Evolutionary conservation across 805 yeast species (phyloP).

Genomic region (Yamadazyma nakazawae): DNA sequence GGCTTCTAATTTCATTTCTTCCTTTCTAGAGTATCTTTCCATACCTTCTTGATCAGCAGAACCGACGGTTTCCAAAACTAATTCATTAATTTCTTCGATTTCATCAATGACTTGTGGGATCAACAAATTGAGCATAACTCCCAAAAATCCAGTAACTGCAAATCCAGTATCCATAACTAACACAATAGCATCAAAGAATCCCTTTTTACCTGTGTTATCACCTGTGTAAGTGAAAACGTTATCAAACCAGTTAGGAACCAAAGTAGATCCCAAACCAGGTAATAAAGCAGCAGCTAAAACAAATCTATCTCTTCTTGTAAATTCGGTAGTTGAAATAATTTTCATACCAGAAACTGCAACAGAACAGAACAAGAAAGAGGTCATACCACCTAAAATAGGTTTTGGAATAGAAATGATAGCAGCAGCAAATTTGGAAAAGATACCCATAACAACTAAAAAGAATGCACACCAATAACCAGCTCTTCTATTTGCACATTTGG

Average conservation of each 20-base stretch:
- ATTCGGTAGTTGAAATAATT: conserved; percentile 58
- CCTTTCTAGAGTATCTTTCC: conserved; percentile 31
- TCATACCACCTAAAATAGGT: conserved; percentile 77
- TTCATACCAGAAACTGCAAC: conserved; percentile 74
- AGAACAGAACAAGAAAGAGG: conserved; percentile 68
- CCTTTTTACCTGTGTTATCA: conserved; percentile 50
- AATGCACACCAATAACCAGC: conserved; percentile 81
- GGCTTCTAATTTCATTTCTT: conserved; percentile 27
- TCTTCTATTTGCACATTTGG: conserved; percentile 84
- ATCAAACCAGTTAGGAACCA: conserved; percentile 64
- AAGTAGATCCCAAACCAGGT: conserved; percentile 65
- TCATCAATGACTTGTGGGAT: conserved; percentile 58
- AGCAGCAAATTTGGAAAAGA: conserved; percentile 83
- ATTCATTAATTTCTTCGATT: conserved; percentile 44
- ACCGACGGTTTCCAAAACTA: conserved; percentile 41
- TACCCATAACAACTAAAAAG: conserved; percentile 81
- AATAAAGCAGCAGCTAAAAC: conserved; percentile 62
- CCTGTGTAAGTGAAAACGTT: conserved; percentile 65
- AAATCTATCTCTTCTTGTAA: conserved; percentile 72
- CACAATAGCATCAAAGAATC: conserved; percentile 65
- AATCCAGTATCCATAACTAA: conserved; percentile 72
- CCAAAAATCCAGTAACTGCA: conserved; percentile 66
- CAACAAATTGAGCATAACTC: conserved; percentile 57
- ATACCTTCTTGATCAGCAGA: conserved; percentile 37
- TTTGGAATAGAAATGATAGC: conserved; percentile 65